Conservation (phyloP, 805 yeast species). For the Torulaspora indica region DNA sequence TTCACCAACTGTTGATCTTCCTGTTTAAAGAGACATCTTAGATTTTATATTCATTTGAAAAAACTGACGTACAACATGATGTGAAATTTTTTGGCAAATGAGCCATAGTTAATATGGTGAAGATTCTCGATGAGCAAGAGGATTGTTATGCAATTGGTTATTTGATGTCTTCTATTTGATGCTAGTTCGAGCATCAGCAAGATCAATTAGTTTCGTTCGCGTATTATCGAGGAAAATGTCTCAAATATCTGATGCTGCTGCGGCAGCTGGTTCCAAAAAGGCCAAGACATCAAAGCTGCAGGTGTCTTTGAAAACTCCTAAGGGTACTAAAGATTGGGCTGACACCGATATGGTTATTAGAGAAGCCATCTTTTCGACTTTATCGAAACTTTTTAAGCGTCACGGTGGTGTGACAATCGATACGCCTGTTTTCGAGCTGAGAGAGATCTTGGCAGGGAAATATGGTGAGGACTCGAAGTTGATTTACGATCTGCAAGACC, state of each 20-base stretch:
- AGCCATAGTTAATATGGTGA: neutral
- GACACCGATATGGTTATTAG: constrained; percentile 96
- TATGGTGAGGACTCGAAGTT: constrained; percentile 98
- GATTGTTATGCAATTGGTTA: neutral
- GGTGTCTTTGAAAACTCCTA: constrained; percentile 87
- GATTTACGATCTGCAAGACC: constrained; percentile 94
- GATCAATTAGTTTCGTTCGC: constrained; percentile 1
- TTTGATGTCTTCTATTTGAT: constrained; percentile 3
- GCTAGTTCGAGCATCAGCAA: constrained; percentile 9
- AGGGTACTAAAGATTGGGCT: constrained; percentile 98
- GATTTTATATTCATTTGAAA: constrained; percentile 1
- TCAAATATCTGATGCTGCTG: constrained; percentile 11
- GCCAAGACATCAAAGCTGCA: constrained; percentile 47
- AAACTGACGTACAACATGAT: constrained; percentile 11
- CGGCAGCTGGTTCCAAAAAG: constrained; percentile 20
- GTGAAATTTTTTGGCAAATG: constrained; percentile 10
- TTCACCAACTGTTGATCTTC: constrained; percentile 1
- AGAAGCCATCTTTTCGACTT: constrained; percentile 73
- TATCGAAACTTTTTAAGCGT: constrained; percentile 74
- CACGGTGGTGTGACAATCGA: constrained; percentile 99
- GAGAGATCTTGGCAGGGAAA: constrained; percentile 93
- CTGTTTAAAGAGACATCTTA: constrained; percentile 1
- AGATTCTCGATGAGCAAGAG: neutral
- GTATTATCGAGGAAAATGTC: constrained; percentile 17
- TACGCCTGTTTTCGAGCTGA: constrained; percentile 94